Evolutionary conservation across 164 flowering plant species (phyloP).

Genomic region (Vitis cinerea): DNA sequence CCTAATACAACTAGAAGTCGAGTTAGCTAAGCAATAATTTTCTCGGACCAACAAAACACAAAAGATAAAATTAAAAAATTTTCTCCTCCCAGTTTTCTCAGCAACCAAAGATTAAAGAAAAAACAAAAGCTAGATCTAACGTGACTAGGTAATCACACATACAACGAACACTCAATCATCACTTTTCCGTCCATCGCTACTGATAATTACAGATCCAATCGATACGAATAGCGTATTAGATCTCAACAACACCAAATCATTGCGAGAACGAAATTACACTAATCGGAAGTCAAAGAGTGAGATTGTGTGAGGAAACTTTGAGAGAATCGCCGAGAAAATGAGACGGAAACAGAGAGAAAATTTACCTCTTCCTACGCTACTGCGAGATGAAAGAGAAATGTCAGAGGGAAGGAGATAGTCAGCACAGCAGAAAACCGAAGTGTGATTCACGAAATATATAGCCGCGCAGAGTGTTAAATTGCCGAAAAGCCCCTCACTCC

Average conservation of each 20-base stretch:
- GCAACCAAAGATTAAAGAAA: slow-evolving; percentile 6
- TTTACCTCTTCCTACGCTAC: neutral
- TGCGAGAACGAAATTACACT: too few species aligned
- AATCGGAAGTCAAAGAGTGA: too few species aligned
- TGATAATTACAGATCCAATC: too few species aligned
- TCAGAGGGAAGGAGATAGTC: neutral
- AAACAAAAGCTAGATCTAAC: neutral
- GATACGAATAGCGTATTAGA: too few species aligned
- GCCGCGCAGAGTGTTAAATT: neutral
- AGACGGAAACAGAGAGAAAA: neutral
- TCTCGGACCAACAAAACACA: neutral
- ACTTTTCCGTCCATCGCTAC: too few species aligned
- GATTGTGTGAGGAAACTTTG: too few species aligned
- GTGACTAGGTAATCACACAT: too few species aligned
- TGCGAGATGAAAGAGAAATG: neutral
- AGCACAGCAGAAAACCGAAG: neutral
- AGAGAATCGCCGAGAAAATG: too few species aligned
- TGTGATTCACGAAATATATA: neutral
- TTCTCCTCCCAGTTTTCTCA: slow-evolving; percentile 1
- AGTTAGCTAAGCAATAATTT: neutral
- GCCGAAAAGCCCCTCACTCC: too few species aligned
- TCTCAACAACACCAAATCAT: too few species aligned
- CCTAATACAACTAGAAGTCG: too few species aligned
- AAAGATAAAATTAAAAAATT: neutral
- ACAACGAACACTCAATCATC: too few species aligned